These are phyloP conservation scores for Craspedostauros australis DNA, from an alignment of 108 stramenopile genomes.

Conservation along the genomic window DNA sequence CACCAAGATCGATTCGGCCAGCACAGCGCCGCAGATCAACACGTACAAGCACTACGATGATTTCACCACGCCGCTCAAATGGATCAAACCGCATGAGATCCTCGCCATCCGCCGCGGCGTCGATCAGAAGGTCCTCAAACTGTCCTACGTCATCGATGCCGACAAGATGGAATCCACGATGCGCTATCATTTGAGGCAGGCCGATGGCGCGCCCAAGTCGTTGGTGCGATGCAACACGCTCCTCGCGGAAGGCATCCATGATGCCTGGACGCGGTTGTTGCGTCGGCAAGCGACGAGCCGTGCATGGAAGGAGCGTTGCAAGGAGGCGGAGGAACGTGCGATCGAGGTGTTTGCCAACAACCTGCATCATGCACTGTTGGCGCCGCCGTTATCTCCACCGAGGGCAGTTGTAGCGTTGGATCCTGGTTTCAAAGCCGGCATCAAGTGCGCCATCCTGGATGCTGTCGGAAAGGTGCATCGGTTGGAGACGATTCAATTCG, in stretches of 20 bases:
- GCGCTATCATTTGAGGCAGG: constrained; percentile 1
- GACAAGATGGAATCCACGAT: constrained; percentile 25
- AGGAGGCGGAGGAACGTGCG: constrained; percentile 32
- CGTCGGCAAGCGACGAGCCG: constrained; percentile 28
- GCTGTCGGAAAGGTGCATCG: constrained; percentile 19
- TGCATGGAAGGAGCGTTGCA: constrained; percentile 36
- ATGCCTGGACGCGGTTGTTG: constrained; percentile 48
- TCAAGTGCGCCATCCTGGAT: constrained; percentile 45
- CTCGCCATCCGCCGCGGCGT: constrained; percentile 54
- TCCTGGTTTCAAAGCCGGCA: constrained; percentile 58
- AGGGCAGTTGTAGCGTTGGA: constrained; percentile 45
- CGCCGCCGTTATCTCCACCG: constrained; percentile 20
- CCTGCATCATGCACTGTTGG: constrained; percentile 34
- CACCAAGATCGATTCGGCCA: constrained; percentile 12
- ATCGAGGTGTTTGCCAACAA: constrained; percentile 42
- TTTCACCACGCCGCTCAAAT: constrained; percentile 14
- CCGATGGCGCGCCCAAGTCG: not conserved
- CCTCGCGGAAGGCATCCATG: constrained; percentile 34
- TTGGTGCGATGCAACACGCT: not conserved
- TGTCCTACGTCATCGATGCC: constrained; percentile 43
- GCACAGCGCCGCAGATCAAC: constrained; percentile 8
- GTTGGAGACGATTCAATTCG: constrained; percentile 40
- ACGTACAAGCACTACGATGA: constrained; percentile 36
- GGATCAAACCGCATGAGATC: constrained; percentile 44
- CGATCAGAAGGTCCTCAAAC: constrained; percentile 38